Evolutionary conservation across 192 early-diverging fungal species (phyloP), one percentile per base, ranked within the genome.

Genomic region (Backusella luteola): DNA sequence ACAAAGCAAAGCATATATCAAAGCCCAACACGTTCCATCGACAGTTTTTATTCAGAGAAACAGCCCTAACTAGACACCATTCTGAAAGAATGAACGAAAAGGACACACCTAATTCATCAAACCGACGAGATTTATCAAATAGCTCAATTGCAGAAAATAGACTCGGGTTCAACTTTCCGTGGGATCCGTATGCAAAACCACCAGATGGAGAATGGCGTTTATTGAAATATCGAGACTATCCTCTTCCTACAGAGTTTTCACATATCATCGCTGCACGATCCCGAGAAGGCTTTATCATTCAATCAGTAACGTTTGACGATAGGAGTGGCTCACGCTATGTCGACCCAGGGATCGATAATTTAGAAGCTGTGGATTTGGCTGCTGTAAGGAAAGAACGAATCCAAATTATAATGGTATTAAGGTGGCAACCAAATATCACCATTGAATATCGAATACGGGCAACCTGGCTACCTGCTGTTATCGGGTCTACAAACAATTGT

Each of bases 341-440:
- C 2, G 67, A 69, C 19, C 34, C 67, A 6, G 63, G 38, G 1
- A 75, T 75, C 6, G 14, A 63, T 7, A 79, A 70, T 8, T 29
- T 69, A 12, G 36, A 34, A 52, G 36, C 38, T 3, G 35, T 53
- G 2, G 73, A 75, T 52, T 38, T 75, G 4, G 53, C 66, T 29
- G 17, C 68, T 19, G 38, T 71, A 15, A 70, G 53, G 23, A 79
- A 79, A 36, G 79, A 80, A 53, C 74, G 75, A 17, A 67, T 80
- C 26, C 79, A 86, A 53, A 83, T 95, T 39, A 88, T 83, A 29
- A 86, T 95, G 87, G 86, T 90, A 38, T 73, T 94, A 69, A 84
- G 88, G 12, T 93, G 91, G 91, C 87, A 91, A 52, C 91, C 92
- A 14, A 92, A 93, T 74, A 86, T 95, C 38, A 91, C 87, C 1